Conservation (phyloP, 2,329 filamentous ascomycete species). For the Samsoniella hepiali region DNA sequence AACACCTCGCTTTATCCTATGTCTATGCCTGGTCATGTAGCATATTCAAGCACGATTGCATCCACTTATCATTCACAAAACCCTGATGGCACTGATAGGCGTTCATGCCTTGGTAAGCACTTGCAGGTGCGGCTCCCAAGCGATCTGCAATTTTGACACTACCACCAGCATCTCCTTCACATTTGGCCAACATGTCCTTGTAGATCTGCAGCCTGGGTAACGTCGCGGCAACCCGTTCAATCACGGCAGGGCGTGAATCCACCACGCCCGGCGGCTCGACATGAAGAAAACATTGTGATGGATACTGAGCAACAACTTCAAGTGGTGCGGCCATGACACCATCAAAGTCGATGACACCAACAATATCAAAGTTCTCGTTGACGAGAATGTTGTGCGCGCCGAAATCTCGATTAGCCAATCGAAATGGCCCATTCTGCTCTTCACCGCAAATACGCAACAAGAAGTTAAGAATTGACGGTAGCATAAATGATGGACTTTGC, state of each 20-base stretch:
- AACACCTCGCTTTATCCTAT: too few relatives aligned
- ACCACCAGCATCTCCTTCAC: neutral
- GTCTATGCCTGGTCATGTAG: neutral
- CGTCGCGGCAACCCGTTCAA: neutral
- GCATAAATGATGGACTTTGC: neutral
- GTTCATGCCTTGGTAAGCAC: neutral
- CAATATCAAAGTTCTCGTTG: slow-evolving; percentile 12
- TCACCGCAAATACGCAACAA: neutral
- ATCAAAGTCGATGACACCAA: slow-evolving; percentile 17
- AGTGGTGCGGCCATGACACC: slow-evolving; percentile 9
- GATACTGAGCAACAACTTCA: slow-evolving; percentile 12
- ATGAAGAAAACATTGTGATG: neutral
- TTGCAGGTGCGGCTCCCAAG: neutral
- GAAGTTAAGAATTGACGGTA: slow-evolving; percentile 8
- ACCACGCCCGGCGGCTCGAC: neutral
- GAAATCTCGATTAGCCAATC: slow-evolving; percentile 14
- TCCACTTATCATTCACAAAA: neutral
- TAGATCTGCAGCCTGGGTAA: neutral
- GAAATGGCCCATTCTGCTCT: slow-evolving; percentile 3
- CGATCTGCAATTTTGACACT: neutral
- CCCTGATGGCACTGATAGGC: neutral
- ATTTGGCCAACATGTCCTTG: neutral
- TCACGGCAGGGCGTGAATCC: neutral
- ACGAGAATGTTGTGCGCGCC: slow-evolving; percentile 13
- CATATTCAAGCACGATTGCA: neutral